phyloP scores from a whole-genome alignment of 805 yeast genomes.

The Wickerhamomyces ciferrii region DNA sequence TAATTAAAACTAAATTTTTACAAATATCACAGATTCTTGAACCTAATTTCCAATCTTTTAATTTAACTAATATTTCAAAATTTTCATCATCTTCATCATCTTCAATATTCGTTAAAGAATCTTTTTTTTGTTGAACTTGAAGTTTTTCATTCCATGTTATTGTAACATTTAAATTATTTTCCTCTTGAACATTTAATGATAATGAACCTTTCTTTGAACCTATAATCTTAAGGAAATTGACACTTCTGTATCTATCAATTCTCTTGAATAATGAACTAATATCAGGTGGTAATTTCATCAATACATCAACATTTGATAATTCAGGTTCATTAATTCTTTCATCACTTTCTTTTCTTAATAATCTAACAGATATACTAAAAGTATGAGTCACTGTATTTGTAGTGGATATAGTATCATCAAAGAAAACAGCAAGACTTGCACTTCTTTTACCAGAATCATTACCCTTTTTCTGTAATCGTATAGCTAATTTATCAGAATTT shows the following conservation, averaged over 20 bases:
- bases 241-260: constrained; percentile 57
- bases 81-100: constrained; percentile 27
- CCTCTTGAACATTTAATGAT: constrained; percentile 49
- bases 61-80: constrained; percentile 43
- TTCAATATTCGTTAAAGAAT: constrained; percentile 21
- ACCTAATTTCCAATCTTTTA: constrained; percentile 67
- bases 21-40: constrained; percentile 56
- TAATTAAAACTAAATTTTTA: constrained; percentile 52
- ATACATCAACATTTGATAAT: constrained; percentile 45
- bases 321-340: constrained; percentile 59
- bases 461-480: constrained; percentile 39
- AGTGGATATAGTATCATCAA: constrained; percentile 38
- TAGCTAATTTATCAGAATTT: constrained; percentile 42
- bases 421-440: constrained; percentile 51
- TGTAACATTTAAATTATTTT: constrained; percentile 43
- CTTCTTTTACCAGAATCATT: constrained; percentile 27
- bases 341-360: constrained; percentile 51
- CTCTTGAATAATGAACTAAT: constrained; percentile 52
- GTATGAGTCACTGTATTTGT: constrained; percentile 53
- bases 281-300: constrained; percentile 43
- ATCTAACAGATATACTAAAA: constrained; percentile 65
- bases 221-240: constrained; percentile 43
- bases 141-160: constrained; percentile 55
- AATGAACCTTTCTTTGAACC: constrained; percentile 46
- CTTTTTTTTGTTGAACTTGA: constrained; percentile 33